Percentiles rank a stretch among this genome's conserved stretches.
phyloP scores from a whole-genome alignment of 257 asterid species.

The Capsicum pubescens region DNA sequence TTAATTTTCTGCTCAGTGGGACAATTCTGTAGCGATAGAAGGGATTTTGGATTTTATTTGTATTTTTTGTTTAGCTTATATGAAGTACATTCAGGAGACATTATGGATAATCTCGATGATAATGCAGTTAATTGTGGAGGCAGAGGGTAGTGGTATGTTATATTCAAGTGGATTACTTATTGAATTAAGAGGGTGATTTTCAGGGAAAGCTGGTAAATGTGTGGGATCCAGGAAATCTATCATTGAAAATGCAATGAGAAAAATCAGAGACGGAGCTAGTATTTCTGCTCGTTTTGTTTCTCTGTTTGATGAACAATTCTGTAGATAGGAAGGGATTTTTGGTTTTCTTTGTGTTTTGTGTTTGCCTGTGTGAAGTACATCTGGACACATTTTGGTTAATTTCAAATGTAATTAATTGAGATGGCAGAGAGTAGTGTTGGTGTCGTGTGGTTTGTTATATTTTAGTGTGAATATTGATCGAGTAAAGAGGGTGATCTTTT shows the following conservation, averaged over 20 bases:
- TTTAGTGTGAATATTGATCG: neutral
- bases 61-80: too few relatives aligned
- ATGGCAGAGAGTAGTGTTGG: neutral
- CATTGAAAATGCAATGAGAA: neutral
- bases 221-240: too few relatives aligned
- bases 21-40: too few relatives aligned
- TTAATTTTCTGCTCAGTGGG: too few relatives aligned
- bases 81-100: too few relatives aligned
- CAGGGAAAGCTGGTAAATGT: too few relatives aligned
- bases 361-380: neutral
- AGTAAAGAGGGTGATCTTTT: neutral
- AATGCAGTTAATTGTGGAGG: too few relatives aligned
- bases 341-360: neutral
- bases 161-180: too few relatives aligned
- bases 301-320: conserved; percentile 11
- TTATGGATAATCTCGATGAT: too few relatives aligned
- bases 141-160: too few relatives aligned
- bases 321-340: neutral
- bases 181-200: too few relatives aligned
- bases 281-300: neutral
- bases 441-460: conserved; percentile 3
- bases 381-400: neutral
- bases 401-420: neutral
- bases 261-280: neutral
- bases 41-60: too few relatives aligned